phyloP scores from a whole-genome alignment of 129 eudicot species.

The Flaveria linearis region DNA sequence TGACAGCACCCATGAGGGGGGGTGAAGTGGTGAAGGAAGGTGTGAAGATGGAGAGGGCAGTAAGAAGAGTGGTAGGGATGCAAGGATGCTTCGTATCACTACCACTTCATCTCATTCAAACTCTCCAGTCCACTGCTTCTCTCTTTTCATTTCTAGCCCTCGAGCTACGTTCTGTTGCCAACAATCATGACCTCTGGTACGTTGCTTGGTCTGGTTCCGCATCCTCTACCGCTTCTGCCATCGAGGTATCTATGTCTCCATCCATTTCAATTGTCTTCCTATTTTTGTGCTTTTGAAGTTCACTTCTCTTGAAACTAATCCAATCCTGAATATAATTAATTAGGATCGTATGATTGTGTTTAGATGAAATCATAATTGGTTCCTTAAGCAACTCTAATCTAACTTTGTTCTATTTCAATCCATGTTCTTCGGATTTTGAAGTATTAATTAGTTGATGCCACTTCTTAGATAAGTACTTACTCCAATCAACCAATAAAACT shows the following conservation, averaged over 20 bases:
- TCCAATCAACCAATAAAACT: too few species aligned
- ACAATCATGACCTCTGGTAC: conserved; percentile 51
- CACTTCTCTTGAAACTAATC: too few species aligned
- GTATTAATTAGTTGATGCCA: too few species aligned
- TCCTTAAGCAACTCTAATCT: too few species aligned
- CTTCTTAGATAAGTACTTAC: too few species aligned
- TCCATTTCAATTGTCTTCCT: not conserved
- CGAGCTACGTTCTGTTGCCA: conserved; percentile 55
- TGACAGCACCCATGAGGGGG: too few species aligned
- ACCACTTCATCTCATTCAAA: conserved; percentile 76
- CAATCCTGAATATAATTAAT: too few species aligned
- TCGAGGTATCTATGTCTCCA: conserved; percentile 48
- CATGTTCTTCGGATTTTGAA: too few species aligned
- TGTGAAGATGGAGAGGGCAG: conserved; percentile 66
- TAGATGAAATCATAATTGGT: too few species aligned
- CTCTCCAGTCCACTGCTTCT: conserved; percentile 59
- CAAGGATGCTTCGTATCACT: conserved; percentile 84
- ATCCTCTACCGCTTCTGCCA: conserved; percentile 58
- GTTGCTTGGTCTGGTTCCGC: conserved; percentile 95
- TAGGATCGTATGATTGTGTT: too few species aligned
- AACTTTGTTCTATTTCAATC: too few species aligned
- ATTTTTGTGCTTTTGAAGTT: too few species aligned
- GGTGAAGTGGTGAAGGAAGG: not conserved
- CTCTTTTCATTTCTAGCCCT: conserved; percentile 66
- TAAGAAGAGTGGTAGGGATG: conserved; percentile 54